Evolutionary conservation across 352 stramenopile species (phyloP), one percentile per base, ranked within the genome.

Genomic region (Pelagophyceae sp.): DNA sequence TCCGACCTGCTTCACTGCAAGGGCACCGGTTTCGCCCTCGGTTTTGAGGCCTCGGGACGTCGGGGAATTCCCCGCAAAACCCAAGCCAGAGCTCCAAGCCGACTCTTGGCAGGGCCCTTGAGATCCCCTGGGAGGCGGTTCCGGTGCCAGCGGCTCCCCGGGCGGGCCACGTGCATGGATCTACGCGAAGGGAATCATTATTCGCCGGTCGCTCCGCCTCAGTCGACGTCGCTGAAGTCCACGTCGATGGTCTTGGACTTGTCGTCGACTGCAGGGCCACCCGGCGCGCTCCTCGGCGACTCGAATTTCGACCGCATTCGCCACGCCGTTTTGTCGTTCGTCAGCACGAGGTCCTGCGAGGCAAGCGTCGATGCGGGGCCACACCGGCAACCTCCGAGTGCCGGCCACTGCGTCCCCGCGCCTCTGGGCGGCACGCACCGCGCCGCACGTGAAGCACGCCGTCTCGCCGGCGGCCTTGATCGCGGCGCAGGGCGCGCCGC

Each of bases 391-490:
- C n/a, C n/a, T n/a, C n/a, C n/a, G n/a, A n/a, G n/a, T n/a, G n/a
- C n/a, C n/a, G n/a, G n/a, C n/a, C n/a, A n/a, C n/a, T n/a, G n/a
- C n/a, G n/a, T n/a, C n/a, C n/a, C n/a, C n/a, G n/a, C n/a, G n/a
- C n/a, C n/a, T n/a, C n/a, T n/a, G n/a, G n/a, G n/a, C n/a, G n/a
- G n/a, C n/a, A n/a, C n/a, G n/a, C n/a, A n/a, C n/a, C 3, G 61
- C 17, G 61, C 61, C 61, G 61, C 61, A 71, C n/a, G 11, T 29
- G 61, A 71, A 71, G 31, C 61, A 71, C 61, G 37, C n/a, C n/a
- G 61, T 38, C 15, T 19, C 17, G 61, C 31, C 61, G 15, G 17
- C 6, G 61, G n/a, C n/a, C 61, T 37, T 35, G 15, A 71, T 37
- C 15, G n/a, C 61, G 3, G 61, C 31, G 15, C n/a, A 27, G 61